These are phyloP conservation scores for Thalassia testudinum DNA, from an alignment of 116 monocot species.

Conservation along the genomic window DNA sequence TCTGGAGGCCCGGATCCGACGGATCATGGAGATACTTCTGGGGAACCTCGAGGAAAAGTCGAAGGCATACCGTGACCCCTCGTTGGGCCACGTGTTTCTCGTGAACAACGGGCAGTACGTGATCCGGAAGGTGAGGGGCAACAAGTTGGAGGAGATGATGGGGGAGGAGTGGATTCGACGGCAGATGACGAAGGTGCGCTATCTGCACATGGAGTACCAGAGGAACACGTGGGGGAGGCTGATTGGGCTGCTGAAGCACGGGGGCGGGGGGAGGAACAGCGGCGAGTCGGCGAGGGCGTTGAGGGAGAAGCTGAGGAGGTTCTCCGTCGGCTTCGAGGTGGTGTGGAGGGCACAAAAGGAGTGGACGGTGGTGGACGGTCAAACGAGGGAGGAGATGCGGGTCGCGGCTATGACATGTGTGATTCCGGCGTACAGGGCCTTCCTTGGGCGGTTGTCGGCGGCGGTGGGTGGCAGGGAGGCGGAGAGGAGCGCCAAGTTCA, in stretches of 20 bases:
- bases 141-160: constrained; percentile 42
- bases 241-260: constrained; percentile 32
- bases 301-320: constrained; percentile 37
- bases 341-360: constrained; percentile 32
- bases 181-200: constrained; percentile 31
- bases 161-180: constrained; percentile 77
- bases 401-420: constrained; percentile 12
- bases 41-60: constrained; percentile 56
- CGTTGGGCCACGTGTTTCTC: constrained; percentile 46
- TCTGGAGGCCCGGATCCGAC: constrained; percentile 6
- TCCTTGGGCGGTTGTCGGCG: constrained; percentile 21
- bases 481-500: constrained; percentile 34
- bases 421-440: constrained; percentile 38
- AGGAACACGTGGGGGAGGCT: constrained; percentile 61
- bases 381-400: constrained; percentile 33
- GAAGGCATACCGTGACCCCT: constrained; percentile 33
- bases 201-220: constrained; percentile 49
- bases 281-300: constrained; percentile 7
- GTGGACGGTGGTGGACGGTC: constrained; percentile 63
- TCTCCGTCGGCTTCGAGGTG: constrained; percentile 61
- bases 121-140: constrained; percentile 56
- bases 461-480: constrained; percentile 4
- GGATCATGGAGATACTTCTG: constrained; percentile 41
- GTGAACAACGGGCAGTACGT: constrained; percentile 86
- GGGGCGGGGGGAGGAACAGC: constrained; percentile 4